Percentiles rank a stretch among this genome's conserved stretches.
Conservation (phyloP, 805 yeast species). For the Blastobotrys chiropterorum region DNA sequence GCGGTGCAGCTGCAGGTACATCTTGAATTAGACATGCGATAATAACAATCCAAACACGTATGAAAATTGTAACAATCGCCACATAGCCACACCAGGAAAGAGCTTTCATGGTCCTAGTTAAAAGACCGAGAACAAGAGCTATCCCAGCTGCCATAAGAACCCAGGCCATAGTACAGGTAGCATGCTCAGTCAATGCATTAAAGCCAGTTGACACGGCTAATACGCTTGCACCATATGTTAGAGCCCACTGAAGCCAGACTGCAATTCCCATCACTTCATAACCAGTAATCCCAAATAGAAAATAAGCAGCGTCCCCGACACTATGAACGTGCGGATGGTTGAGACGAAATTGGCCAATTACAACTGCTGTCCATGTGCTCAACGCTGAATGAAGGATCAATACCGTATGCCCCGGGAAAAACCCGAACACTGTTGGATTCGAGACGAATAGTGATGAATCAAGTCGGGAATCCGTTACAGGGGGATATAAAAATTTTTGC, state of each 20-base stretch:
- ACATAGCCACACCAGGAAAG: conserved; percentile 5
- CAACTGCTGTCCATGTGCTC: conserved; percentile 5
- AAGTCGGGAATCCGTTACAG: too few relatives aligned
- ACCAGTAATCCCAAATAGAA: conserved; percentile 4
- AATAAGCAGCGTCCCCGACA: conserved; percentile 5
- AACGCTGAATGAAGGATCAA: too few relatives aligned
- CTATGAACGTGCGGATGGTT: conserved; percentile 6
- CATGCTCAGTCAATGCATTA: conserved; percentile 3
- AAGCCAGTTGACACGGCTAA: conserved; percentile 1
- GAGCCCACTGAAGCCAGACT: conserved; percentile 1
- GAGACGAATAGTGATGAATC: too few relatives aligned
- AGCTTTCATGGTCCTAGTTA: conserved; percentile 1
- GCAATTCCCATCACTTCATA: conserved; percentile 4
- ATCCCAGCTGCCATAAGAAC: conserved; percentile 1
- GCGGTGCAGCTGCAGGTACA: conserved; percentile 4
- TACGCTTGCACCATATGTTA: conserved; percentile 3
- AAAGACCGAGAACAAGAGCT: not conserved
- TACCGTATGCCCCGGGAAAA: too few relatives aligned
- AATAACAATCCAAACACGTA: conserved; percentile 4
- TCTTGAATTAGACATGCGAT: conserved; percentile 4
- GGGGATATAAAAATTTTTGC: too few relatives aligned
- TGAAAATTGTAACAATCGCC: conserved; percentile 1
- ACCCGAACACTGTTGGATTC: too few relatives aligned
- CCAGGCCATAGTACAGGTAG: conserved; percentile 6
- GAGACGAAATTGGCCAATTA: conserved; percentile 4